Conservation (phyloP, 148 eudicot species). For the Vaccinium myrtillus region DNA sequence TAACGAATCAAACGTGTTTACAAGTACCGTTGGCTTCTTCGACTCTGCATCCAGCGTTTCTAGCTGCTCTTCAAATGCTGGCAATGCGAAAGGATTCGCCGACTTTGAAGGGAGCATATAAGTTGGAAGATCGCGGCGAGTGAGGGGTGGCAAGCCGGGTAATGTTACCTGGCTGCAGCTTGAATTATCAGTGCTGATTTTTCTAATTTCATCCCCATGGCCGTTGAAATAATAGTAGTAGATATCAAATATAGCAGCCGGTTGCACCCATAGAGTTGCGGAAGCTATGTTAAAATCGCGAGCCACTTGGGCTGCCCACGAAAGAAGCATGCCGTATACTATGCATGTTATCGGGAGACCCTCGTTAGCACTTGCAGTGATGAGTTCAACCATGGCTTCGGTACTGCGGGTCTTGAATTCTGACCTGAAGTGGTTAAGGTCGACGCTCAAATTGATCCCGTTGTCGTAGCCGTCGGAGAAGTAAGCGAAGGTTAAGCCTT, state of each 20-base stretch:
- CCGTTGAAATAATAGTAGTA: conserved; percentile 32
- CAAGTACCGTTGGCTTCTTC: conserved; percentile 35
- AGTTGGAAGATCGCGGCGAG: conserved; percentile 27
- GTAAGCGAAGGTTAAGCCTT: conserved; percentile 23
- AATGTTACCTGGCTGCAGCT: conserved; percentile 13
- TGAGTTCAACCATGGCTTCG: conserved; percentile 17
- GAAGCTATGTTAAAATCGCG: conserved; percentile 33
- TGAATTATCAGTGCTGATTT: not conserved
- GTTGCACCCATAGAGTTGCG: conserved; percentile 31
- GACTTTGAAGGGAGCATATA: conserved; percentile 24
- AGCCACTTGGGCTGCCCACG: conserved; percentile 47
- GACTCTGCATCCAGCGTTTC: conserved; percentile 32
- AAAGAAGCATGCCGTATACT: conserved; percentile 31
- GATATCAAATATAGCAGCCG: conserved; percentile 32
- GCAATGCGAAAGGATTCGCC: conserved; percentile 16
- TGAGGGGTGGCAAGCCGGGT: conserved; percentile 32
- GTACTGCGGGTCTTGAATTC: conserved; percentile 17
- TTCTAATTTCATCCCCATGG: not conserved
- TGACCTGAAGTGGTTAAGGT: conserved; percentile 13
- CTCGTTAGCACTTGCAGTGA: conserved; percentile 1
- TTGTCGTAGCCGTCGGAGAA: conserved; percentile 37
- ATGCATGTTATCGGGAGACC: conserved; percentile 28
- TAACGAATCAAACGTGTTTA: conserved; percentile 50
- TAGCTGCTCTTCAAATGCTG: conserved; percentile 33
- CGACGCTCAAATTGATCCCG: conserved; percentile 9